Base-by-base conservation (phyloP, 441 rosid genomes). In the Mallotus japonicus region DNA sequence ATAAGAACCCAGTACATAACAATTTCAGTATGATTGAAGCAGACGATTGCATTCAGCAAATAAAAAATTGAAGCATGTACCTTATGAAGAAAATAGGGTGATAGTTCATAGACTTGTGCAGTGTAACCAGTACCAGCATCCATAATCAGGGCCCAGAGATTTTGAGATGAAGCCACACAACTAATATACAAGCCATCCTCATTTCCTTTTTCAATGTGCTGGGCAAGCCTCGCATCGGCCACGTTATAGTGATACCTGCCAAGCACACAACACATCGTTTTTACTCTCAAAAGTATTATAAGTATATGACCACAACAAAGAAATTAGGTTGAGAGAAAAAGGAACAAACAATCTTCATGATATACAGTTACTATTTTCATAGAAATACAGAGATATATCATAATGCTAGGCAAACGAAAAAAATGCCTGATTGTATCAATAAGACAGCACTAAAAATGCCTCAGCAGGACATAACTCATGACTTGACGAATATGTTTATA, bases 81-180 rank as follows among this genome's bases (percentile, higher is more conserved):
- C 98, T 92, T 94, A 83, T 88, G 90, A 72, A 92, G 91, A 71
- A 94, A 94, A 75, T 63, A 69, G 6, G 89, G 84, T 10, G 97
- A 92, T 50, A 94, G 87, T 75, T 94, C 88, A 81, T 90, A 87
- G 79, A 89, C 89, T 88, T 93, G 98, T 62, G 86, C 79, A 63
- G 80, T 80, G 82, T 83, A 92, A 37, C 92, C 92, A 70, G 97
- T 90, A 65, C 98, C 97, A 4, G 97, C 96, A 84, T 94, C 98
- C 98, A 94, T 92, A 75, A 94, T 92, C 19, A 94, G 77, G 69
- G 98, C 97, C 98, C 97, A 94, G 42, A 94, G 88, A 66, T 89
- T 87, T 54, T 88, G 80, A 76, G 89, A 87, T 42, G 97, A 88
- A 58, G 95, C 96, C 69, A 92, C 93, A 58, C 97, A 77, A 80